Evolutionary conservation across 2,329 filamentous ascomycete species (phyloP).

Genomic region (Colletotrichum endophyticum): DNA sequence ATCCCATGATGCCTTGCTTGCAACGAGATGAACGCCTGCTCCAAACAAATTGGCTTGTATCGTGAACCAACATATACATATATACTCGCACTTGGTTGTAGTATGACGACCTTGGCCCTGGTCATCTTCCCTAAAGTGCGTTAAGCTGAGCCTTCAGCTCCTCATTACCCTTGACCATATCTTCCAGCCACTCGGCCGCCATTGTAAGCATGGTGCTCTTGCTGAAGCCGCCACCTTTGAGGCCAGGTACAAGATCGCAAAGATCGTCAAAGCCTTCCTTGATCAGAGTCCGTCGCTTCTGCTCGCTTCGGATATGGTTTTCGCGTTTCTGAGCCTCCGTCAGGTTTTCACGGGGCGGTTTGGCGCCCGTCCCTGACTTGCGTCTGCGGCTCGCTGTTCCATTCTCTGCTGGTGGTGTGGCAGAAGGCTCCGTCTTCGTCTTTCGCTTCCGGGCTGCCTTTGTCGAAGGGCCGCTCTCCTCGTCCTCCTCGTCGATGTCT

Average conservation of each 20-base stretch:
- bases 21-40: background rate
- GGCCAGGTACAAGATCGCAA: conserved; percentile 75
- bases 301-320: conserved; percentile 87
- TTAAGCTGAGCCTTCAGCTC: conserved; percentile 58
- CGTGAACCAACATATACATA: background rate
- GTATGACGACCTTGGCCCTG: background rate
- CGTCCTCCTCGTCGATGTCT: conserved; percentile 42
- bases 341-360: conserved; percentile 71
- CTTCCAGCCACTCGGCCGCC: conserved; percentile 79
- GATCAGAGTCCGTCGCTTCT: conserved; percentile 83
- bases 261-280: conserved; percentile 84
- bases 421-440: conserved; percentile 45
- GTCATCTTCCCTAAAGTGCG: conserved; percentile 32
- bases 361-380: conserved; percentile 51
- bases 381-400: conserved; percentile 49
- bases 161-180: conserved; percentile 72
- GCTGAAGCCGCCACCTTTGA: conserved; percentile 77
- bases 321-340: conserved; percentile 81
- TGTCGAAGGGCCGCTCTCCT: conserved; percentile 36
- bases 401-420: conserved; percentile 37
- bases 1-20: background rate
- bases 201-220: conserved; percentile 82
- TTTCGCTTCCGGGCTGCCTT: conserved; percentile 51
- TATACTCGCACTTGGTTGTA: background rate
- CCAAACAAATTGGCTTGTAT: background rate